A percentile compares a stretch with the other conserved stretches of the same genome.
These are phyloP conservation scores for Candida tammaniensis DNA, from an alignment of 805 yeast genomes.

Conservation along the genomic window DNA sequence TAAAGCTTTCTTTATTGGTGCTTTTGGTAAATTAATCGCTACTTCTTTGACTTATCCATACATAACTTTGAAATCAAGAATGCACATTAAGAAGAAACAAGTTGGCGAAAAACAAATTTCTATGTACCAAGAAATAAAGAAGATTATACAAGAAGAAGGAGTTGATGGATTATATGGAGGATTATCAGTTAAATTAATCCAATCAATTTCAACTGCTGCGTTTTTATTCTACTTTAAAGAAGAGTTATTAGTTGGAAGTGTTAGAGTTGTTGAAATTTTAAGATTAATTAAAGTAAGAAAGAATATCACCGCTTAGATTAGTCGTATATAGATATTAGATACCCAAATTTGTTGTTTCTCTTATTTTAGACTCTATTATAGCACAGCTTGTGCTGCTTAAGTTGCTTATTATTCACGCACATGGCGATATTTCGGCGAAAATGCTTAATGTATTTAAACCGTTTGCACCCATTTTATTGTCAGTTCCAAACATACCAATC, in stretches of 20 bases:
- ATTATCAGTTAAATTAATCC: conserved; percentile 71
- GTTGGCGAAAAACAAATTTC: conserved; percentile 13
- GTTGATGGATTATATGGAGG: conserved; percentile 78
- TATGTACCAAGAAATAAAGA: conserved; percentile 50
- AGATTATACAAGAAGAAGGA: conserved; percentile 70
- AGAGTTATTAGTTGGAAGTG: conserved; percentile 63
- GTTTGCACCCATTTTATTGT: neutral
- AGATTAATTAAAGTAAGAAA: conserved; percentile 21
- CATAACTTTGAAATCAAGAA: conserved; percentile 82
- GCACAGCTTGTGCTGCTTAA: too few species aligned
- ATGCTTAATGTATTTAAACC: conserved; percentile 18
- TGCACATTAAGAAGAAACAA: conserved; percentile 62
- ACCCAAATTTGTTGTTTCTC: too few species aligned
- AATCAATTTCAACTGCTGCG: conserved; percentile 85
- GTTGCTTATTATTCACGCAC: too few species aligned
- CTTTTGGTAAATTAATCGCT: conserved; percentile 86
- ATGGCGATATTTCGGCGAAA: too few species aligned
- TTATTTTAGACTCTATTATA: too few species aligned
- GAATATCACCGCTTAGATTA: too few species aligned
- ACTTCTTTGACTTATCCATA: conserved; percentile 89
- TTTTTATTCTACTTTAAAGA: conserved; percentile 89
- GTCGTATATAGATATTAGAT: too few species aligned
- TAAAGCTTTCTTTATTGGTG: conserved; percentile 85
- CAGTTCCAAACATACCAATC: neutral
- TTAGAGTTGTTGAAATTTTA: conserved; percentile 48